A percentile compares a stretch with the other conserved stretches of the same genome.
Evolutionary conservation across 1,139 yeast species (phyloP).

Genomic region (Protomyces pachydermus): DNA sequence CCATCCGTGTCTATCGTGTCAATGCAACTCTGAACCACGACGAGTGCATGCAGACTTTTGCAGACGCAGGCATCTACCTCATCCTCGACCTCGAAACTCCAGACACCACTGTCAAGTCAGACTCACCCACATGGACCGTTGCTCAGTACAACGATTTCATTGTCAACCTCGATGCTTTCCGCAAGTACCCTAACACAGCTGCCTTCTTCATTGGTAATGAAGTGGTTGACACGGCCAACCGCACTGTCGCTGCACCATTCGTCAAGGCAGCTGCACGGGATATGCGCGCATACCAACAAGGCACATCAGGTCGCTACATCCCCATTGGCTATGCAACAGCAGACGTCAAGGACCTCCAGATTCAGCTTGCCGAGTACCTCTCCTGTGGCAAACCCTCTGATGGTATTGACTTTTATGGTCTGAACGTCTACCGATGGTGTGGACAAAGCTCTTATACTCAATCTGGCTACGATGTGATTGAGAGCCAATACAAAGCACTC

Average conservation of each 20-base stretch:
- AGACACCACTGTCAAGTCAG: constrained; percentile 72
- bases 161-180: constrained; percentile 73
- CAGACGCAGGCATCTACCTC: constrained; percentile 85
- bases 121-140: constrained; percentile 76
- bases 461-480: constrained; percentile 76
- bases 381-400: constrained; percentile 62
- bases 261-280: constrained; percentile 77
- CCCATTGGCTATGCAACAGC: constrained; percentile 98
- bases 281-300: constrained; percentile 62
- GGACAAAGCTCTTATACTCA: constrained; percentile 76
- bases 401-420: constrained; percentile 91
- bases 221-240: constrained; percentile 69
- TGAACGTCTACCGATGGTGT: constrained; percentile 93
- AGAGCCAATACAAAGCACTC: constrained; percentile 62
- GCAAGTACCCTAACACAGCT: constrained; percentile 77
- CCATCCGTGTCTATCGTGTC: constrained; percentile 80
- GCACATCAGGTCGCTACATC: constrained; percentile 57
- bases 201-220: constrained; percentile 97
- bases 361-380: constrained; percentile 70
- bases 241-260: constrained; percentile 57
- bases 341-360: constrained; percentile 73
- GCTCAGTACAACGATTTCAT: constrained; percentile 87
- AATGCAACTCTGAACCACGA: constrained; percentile 82
- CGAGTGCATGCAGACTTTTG: constrained; percentile 83
- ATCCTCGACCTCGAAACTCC: constrained; percentile 88